phyloP scores from a whole-genome alignment of 352 stramenopile species.

The Globisporangium emineosum region DNA sequence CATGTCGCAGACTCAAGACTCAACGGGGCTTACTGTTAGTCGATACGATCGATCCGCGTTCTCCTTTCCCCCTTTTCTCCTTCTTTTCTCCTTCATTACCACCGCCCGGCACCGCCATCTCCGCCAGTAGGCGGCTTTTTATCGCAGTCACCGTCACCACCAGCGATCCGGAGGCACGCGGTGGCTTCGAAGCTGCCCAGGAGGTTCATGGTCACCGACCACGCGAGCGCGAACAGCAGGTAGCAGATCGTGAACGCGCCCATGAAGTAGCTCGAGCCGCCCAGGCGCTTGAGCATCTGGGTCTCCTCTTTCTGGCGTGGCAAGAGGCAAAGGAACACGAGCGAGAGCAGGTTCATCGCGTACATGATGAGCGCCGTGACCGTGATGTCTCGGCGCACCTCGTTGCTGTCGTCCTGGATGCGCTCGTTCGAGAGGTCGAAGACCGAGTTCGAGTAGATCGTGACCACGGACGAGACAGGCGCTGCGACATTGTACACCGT shows the following conservation, averaged over 20 bases:
- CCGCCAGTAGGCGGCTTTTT: not conserved
- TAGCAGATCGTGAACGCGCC: slow-evolving; percentile 34
- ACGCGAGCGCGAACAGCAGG: slow-evolving; percentile 44
- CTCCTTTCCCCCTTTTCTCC: not conserved
- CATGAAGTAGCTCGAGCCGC: slow-evolving; percentile 28
- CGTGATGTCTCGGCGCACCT: slow-evolving; percentile 31
- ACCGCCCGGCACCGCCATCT: not conserved
- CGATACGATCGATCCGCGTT: not conserved
- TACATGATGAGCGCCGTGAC: slow-evolving; percentile 38
- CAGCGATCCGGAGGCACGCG: slow-evolving; percentile 52
- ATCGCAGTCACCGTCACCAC: slow-evolving; percentile 38
- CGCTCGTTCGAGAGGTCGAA: slow-evolving; percentile 33
- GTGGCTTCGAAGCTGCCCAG: slow-evolving; percentile 55
- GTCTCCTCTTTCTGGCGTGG: slow-evolving; percentile 58
- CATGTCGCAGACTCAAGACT: too few relatives aligned
- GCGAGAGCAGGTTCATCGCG: slow-evolving; percentile 34
- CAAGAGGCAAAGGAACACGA: slow-evolving; percentile 50
- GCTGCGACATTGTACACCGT: slow-evolving; percentile 32
- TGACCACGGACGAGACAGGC: slow-evolving; percentile 32
- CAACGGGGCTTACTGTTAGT: too few relatives aligned
- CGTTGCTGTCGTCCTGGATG: slow-evolving; percentile 27
- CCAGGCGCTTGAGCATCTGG: slow-evolving; percentile 39
- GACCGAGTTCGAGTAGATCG: slow-evolving; percentile 33
- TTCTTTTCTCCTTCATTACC: not conserved
- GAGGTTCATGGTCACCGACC: slow-evolving; percentile 56